Evolutionary conservation across 1,284 basidiomycete species (phyloP), one percentile per base, ranked within the genome.

Genomic region (Athelia psychrophila): DNA sequence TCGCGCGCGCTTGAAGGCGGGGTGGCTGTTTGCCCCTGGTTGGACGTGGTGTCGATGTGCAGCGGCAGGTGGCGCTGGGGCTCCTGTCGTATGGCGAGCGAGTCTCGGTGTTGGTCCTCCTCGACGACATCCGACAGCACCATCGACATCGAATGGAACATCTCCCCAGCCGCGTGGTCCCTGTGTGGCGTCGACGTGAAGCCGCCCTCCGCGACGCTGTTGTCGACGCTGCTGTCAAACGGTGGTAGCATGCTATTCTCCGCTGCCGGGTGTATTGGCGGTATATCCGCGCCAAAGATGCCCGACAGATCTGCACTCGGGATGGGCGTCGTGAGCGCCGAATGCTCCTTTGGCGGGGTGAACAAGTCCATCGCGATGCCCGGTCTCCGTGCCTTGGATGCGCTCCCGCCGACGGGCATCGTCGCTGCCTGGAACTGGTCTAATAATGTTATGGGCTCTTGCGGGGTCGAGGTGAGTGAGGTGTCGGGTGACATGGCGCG

Each of bases 401-500:
- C n/a, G n/a, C 20, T n/a, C 38, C 38, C 38, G 5, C 38, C 38
- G 6, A 22, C n/a, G n/a, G 44, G 44, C 44, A 46, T 27, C 6
- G 44, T n/a, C 6, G 19, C 16, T 5, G 16, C 15, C 22, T 46
- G 20, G 22, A 46, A n/a, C 44, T 46, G 19, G 10, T 46, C 44
- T n/a, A 42, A 6, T 18, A 42, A 42, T 6, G 18, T 8, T 16
- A 6, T 18, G 8, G 38, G 38, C 38, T 18, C 38, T 10, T 42
- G 38, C 42, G 51, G 2, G 55, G 51, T 12, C 20, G 9, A 0
- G 58, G 57, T 24, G 60, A 52, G 19, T 44, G 36, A 4, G 60
- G 56, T 69, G 44, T 88, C 81, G 12, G 84, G 83, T 49, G 76
- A 86, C 56, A 84, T 79, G 18, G 80, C 71, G 56, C 77, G 81